Evolutionary conservation across 164 flowering plant species (phyloP).

Genomic region (Chimonanthus salicifolius): DNA sequence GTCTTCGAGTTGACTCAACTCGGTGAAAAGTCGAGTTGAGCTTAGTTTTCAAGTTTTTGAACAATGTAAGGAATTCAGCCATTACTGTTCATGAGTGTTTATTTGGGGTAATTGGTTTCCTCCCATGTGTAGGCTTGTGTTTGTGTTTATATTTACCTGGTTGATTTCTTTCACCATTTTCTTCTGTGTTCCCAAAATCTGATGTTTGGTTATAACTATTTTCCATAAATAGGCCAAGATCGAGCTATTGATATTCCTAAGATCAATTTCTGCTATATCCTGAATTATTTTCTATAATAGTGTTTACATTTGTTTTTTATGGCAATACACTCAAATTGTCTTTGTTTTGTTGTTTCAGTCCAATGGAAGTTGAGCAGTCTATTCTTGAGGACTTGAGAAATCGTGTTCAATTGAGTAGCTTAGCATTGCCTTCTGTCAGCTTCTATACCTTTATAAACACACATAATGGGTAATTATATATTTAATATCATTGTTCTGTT

Average conservation of each 20-base stretch:
- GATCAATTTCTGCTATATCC: background rate
- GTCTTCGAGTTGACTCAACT: too few relatives aligned
- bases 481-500: background rate
- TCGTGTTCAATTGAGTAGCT: constrained; percentile 83
- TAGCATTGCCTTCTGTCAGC: constrained; percentile 83
- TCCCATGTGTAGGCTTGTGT: too few relatives aligned
- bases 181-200: background rate
- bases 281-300: background rate
- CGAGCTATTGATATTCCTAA: background rate
- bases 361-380: constrained; percentile 75
- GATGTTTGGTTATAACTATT: background rate
- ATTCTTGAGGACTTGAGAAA: constrained; percentile 90
- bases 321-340: background rate
- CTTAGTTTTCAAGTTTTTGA: too few relatives aligned
- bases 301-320: background rate
- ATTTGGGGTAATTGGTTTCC: too few relatives aligned
- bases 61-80: too few relatives aligned
- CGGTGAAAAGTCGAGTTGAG: too few relatives aligned
- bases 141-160: background rate
- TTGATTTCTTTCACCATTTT: background rate
- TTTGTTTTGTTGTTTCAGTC: constrained; percentile 29
- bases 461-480: constrained; percentile 60
- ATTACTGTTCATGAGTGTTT: too few relatives aligned
- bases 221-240: background rate
- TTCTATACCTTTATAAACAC: constrained; percentile 91